These are phyloP conservation scores for Colletotrichum sp. DNA, from an alignment of 2,329 filamentous ascomycete species.

Conservation along the genomic window DNA sequence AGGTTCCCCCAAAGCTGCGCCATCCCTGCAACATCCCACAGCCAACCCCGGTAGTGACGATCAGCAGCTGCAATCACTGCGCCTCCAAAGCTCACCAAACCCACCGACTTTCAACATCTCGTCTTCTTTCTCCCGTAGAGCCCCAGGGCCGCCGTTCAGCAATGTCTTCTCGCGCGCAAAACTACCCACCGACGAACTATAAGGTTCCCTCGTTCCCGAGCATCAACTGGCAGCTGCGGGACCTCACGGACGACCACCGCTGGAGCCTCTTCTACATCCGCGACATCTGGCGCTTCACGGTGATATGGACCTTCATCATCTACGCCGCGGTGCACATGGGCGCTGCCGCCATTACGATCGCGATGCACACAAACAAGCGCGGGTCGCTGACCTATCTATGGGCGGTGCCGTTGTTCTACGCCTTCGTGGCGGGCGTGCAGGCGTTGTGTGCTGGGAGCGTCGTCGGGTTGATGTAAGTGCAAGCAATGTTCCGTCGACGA, in stretches of 20 bases:
- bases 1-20: not conserved
- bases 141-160: not conserved
- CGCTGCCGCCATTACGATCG: slow-evolving; percentile 73
- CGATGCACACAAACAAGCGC: slow-evolving; percentile 69
- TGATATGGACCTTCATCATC: slow-evolving; percentile 84
- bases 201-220: slow-evolving; percentile 76
- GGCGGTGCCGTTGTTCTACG: slow-evolving; percentile 74
- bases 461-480: slow-evolving; percentile 76
- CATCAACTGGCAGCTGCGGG: slow-evolving; percentile 74
- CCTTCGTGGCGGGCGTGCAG: slow-evolving; percentile 74
- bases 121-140: not conserved
- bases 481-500: not conserved
- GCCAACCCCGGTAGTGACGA: slow-evolving; percentile 4
- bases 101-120: slow-evolving; percentile 1
- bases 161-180: slow-evolving; percentile 9
- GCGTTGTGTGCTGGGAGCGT: slow-evolving; percentile 81
- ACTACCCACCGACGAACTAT: slow-evolving; percentile 58
- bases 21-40: slow-evolving; percentile 14
- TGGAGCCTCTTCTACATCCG: slow-evolving; percentile 73
- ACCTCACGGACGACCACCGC: slow-evolving; percentile 41
- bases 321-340: slow-evolving; percentile 77
- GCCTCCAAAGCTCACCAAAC: slow-evolving; percentile 1
- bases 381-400: slow-evolving; percentile 69
- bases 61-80: not conserved
- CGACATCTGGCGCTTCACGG: slow-evolving; percentile 87